Evolutionary conservation across 768 basidiomycete genomes (phyloP), one percentile per base, ranked within the genome.

Genomic region (Pholiota conissans): DNA sequence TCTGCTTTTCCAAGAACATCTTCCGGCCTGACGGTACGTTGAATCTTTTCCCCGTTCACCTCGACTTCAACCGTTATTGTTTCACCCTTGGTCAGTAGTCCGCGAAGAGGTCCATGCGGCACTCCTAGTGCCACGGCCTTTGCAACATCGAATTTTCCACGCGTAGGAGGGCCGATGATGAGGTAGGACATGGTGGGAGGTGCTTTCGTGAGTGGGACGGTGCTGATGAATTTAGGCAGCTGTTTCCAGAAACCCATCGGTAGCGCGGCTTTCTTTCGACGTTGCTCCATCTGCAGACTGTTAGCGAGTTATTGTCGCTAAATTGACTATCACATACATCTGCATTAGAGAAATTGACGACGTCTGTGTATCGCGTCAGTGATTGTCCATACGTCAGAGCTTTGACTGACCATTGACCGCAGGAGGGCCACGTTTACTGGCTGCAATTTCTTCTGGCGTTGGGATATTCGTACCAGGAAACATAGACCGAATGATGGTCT

Each of bases 131-230:
- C 81, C 8, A 76, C 65, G 0, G 94, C 91, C 60, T 83, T 85
- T 59, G 74, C 69, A 0, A 71, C 85, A 59, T 94, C 81, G 66
- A 98, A 96, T 69, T 90, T 92, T 8, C 84, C 84, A 0, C 84
- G 81, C 37, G 77, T 70, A 13, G 74, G 76, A 3, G 84, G 83
- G 0, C 84, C 84, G 39, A 83, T 73, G 40, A 84, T 55, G 14
- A 84, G 69, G 63, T 84, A 85, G 3, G 77, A 80, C 30, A 83
- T 59, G 0, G 81, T 76, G 3, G 77, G 71, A 45, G 72, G 69
- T 24, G 59, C 47, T n/a, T 64, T 50, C 10, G 32, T 42, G 5
- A 58, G 20, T 29, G 63, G 45, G 32, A 60, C 51, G 27, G 55
- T 51, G 37, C 55, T 54, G 13, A 67, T 58, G 45, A 74, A 76